phyloP scores from a whole-genome alignment of 345 rosid species.

The Hibiscus trionum region DNA sequence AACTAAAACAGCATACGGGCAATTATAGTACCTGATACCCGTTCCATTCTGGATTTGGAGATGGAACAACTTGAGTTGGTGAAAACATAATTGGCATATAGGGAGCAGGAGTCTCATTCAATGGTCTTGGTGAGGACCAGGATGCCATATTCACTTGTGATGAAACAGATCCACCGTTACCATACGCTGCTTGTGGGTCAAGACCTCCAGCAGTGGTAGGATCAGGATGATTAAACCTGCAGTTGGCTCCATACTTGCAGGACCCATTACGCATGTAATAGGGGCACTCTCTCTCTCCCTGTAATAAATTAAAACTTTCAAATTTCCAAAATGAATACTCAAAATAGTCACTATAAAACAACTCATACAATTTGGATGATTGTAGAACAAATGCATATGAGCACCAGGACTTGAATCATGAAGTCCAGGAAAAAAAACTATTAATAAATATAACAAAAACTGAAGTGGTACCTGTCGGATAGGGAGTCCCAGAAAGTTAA shows the following conservation, averaged over 20 bases:
- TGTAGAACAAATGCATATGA: neutral
- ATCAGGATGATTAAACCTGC: conserved; percentile 94
- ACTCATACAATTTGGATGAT: neutral
- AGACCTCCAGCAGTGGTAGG: conserved; percentile 50
- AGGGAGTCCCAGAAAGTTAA: conserved; percentile 87
- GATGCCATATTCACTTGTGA: conserved; percentile 39
- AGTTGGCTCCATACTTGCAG: conserved; percentile 77
- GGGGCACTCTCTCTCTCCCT: conserved; percentile 82
- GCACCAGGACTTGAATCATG: neutral
- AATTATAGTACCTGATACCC: conserved; percentile 60
- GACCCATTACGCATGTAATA: conserved; percentile 94
- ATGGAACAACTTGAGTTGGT: conserved; percentile 49
- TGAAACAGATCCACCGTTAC: conserved; percentile 52
- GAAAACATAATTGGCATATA: conserved; percentile 53
- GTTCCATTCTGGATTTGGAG: conserved; percentile 69
- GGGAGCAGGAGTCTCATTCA: conserved; percentile 42
- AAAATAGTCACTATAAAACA: neutral
- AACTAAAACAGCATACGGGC: neutral
- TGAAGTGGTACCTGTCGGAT: conserved; percentile 50
- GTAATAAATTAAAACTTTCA: conserved; percentile 9
- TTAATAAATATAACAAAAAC: neutral
- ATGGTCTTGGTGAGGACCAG: conserved; percentile 65
- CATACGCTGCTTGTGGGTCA: conserved; percentile 39
- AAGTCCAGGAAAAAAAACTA: neutral
- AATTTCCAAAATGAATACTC: neutral